Evolutionary conservation across 2,329 filamentous ascomycete genomes (phyloP).

Genomic region (Hirsutella minnesotensis): DNA sequence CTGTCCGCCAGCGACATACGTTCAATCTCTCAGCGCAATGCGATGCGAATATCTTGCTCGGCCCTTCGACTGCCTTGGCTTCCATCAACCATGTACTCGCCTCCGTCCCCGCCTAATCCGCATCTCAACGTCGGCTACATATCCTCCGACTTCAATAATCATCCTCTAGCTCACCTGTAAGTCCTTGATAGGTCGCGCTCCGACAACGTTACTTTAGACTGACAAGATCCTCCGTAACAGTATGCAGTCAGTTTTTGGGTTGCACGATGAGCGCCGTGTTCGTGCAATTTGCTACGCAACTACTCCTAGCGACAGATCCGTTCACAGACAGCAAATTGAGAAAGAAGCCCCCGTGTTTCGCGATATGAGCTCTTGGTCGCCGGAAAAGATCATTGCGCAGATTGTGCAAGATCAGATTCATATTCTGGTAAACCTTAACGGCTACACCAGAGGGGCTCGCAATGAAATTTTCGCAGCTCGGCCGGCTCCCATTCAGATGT

Average conservation of each 20-base stretch:
- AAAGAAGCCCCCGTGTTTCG: slow-evolving; percentile 81
- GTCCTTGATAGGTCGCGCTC: too few relatives aligned
- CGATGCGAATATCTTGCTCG: slow-evolving; percentile 81
- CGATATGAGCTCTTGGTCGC: slow-evolving; percentile 77
- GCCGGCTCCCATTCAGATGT: slow-evolving; percentile 95
- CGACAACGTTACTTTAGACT: too few relatives aligned
- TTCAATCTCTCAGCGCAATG: slow-evolving; percentile 90
- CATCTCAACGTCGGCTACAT: slow-evolving; percentile 90
- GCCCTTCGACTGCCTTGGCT: slow-evolving; percentile 83
- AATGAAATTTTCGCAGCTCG: slow-evolving; percentile 96
- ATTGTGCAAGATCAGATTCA: slow-evolving; percentile 84
- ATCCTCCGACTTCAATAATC: slow-evolving; percentile 98
- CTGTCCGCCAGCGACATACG: slow-evolving; percentile 85
- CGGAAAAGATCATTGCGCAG: slow-evolving; percentile 73
- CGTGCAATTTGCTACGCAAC: slow-evolving; percentile 94
- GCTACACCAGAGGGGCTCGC: slow-evolving; percentile 89
- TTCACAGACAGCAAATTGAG: slow-evolving; percentile 88
- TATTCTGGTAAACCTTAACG: slow-evolving; percentile 94
- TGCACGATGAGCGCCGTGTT: slow-evolving; percentile 63
- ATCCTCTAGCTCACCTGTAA: slow-evolving; percentile 81
- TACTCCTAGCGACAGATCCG: slow-evolving; percentile 76
- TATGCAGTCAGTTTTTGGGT: slow-evolving; percentile 97
- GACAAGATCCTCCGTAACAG: slow-evolving; percentile 18
- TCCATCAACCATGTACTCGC: slow-evolving; percentile 66
- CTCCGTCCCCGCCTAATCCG: slow-evolving; percentile 69